Evolutionary conservation across 192 early-diverging fungal genomes (phyloP), one percentile per base, ranked within the genome.

Genomic region (Chytriomyces hyalinus): DNA sequence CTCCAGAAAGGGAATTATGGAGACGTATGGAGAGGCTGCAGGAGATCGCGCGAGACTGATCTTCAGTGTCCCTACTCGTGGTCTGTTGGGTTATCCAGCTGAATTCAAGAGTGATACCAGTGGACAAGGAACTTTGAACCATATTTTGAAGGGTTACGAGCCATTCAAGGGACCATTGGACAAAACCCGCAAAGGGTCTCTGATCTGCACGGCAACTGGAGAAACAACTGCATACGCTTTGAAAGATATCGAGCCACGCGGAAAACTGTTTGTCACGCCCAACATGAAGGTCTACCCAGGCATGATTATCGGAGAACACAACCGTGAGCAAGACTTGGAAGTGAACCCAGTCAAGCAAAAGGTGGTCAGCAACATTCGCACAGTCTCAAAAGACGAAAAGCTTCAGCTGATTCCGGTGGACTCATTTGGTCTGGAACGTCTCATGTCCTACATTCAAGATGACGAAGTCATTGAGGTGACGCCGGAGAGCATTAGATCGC

Each of bases 41-140:
- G 93, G 90, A 10, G 91, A 92, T 77, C 90, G 90, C 81, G 91
- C 94, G 15, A 83, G 93, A 49, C 74, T 95, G 65, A 82, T 95
- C 0, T 94, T 95, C 84, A 87, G 91, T 69, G 89, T 93, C 69
- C 94, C 94, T 0, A 94, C 94, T 1, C 88, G 94, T 48, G 94
- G 94, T 11, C 82, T 95, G 75, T 81, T 95, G 1, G 94, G 94
- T 43, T 95, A 93, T 65, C 86, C 92, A 61, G 91, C 94, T 50
- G 94, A 95, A 83, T 95, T 95, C 81, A 94, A 94, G 83, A 93
- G 93, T 84, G 93, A 94, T 77, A 95, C 94, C 4, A 92, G 91
- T 71, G 94, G 94, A 3, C 90, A 92, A 43, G 94, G 94, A 13
- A 90, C 90, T 20, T 79, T 95, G 84, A 95, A 94, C 85, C 90